These are phyloP conservation scores for Candida taoyuanica DNA, from an alignment of 805 yeast genomes.

Conservation along the genomic window DNA sequence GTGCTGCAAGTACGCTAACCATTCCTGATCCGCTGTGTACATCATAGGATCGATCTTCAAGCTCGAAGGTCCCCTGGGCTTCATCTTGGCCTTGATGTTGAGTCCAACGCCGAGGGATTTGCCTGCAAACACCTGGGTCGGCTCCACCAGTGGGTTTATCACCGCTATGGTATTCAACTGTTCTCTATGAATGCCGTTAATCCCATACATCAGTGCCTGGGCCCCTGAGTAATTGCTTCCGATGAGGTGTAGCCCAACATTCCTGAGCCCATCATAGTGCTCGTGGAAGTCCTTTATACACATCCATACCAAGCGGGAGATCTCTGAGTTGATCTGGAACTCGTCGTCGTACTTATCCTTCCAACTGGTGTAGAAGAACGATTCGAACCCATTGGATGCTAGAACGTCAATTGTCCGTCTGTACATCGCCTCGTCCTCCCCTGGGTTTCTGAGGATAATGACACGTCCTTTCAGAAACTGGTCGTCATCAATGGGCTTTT, in stretches of 20 bases:
- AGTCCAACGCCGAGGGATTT: conserved; percentile 4
- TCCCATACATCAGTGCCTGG: conserved; percentile 17
- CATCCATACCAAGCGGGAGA: conserved; percentile 17
- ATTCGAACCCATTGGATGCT: conserved; percentile 18
- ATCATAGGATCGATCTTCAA: conserved; percentile 3
- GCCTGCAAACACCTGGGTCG: conserved; percentile 3
- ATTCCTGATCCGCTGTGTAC: conserved; percentile 13
- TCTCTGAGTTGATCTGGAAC: conserved; percentile 14
- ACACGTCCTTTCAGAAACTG: conserved; percentile 17
- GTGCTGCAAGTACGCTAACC: conserved; percentile 10
- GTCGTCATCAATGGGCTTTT: conserved; percentile 15
- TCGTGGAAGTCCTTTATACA: conserved; percentile 19
- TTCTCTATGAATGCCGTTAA: conserved; percentile 15
- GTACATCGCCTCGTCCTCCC: conserved; percentile 16
- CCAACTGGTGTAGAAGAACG: conserved; percentile 14
- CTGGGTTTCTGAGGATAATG: conserved; percentile 19
- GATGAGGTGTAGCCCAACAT: conserved; percentile 13
- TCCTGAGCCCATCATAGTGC: neutral
- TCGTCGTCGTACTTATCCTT: conserved; percentile 9
- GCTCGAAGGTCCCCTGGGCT: conserved; percentile 6
- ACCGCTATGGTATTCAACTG: conserved; percentile 16
- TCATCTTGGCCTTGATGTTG: conserved; percentile 10
- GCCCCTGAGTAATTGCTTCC: conserved; percentile 18
- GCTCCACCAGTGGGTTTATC: conserved; percentile 19
- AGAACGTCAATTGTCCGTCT: conserved; percentile 15